Evolutionary conservation across 1,139 yeast genomes (phyloP).

Genomic region (Meyerozyma guilliermondii): DNA sequence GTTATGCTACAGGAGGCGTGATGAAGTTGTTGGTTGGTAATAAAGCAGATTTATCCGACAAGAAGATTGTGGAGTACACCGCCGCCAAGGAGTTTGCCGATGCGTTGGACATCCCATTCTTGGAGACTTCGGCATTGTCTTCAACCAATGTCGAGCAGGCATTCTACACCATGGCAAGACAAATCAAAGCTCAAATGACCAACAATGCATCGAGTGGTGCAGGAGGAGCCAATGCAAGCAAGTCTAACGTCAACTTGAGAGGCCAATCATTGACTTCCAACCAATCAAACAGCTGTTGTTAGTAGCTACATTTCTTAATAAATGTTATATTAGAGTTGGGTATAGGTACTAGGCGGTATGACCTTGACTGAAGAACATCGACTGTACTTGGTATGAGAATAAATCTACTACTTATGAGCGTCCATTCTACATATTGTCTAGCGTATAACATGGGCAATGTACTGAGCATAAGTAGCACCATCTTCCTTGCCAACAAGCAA

Average conservation of each 20-base stretch:
- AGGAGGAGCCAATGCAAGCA: conserved; percentile 37
- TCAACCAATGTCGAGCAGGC: conserved; percentile 98
- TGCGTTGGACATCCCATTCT: conserved; percentile 88
- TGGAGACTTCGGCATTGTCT: conserved; percentile 94
- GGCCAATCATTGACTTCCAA: conserved; percentile 80
- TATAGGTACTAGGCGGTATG: too few species aligned
- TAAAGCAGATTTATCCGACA: conserved; percentile 91
- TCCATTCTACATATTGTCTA: too few species aligned
- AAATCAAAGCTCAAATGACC: conserved; percentile 95
- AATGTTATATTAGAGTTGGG: not conserved
- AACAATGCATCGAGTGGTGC: conserved; percentile 40
- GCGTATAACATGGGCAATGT: too few species aligned
- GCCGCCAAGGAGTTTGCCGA: conserved; percentile 98
- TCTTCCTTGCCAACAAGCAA: too few species aligned
- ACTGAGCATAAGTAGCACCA: too few species aligned
- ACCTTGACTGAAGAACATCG: too few species aligned
- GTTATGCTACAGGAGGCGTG: conserved; percentile 97
- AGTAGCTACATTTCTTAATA: conserved; percentile 10
- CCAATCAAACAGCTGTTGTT: conserved; percentile 76
- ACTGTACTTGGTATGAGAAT: too few species aligned
- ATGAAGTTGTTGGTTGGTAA: conserved; percentile 95
- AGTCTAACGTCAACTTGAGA: conserved; percentile 77
- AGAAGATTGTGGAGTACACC: conserved; percentile 92
- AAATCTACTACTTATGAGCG: too few species aligned
- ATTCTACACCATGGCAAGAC: conserved; percentile 97